A percentile compares a stretch with the other conserved stretches of the same genome.
Evolutionary conservation across 805 yeast species (phyloP).

Genomic region (Candida dajiaensis): DNA sequence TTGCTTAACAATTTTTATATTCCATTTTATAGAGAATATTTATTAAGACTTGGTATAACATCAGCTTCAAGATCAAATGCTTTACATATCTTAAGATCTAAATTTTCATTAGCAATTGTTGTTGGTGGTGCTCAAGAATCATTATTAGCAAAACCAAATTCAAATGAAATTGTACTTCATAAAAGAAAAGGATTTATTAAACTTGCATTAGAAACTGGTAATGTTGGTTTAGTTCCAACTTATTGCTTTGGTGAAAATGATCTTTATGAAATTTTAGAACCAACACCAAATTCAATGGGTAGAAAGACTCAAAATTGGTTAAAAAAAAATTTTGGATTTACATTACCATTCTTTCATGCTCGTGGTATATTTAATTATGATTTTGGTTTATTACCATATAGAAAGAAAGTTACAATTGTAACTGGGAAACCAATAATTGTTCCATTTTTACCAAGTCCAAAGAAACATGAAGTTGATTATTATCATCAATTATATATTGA

Average conservation of each 20-base stretch:
- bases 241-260: constrained; percentile 88
- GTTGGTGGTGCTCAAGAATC: constrained; percentile 97
- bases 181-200: constrained; percentile 86
- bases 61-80: constrained; percentile 78
- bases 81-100: constrained; percentile 50
- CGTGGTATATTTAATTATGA: constrained; percentile 90
- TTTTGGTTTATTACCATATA: constrained; percentile 83
- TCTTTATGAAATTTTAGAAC: constrained; percentile 45
- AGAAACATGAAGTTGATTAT: constrained; percentile 48
- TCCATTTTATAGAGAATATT: constrained; percentile 84
- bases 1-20: constrained; percentile 74
- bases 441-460: constrained; percentile 42
- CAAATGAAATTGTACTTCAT: constrained; percentile 61
- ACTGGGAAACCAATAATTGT: constrained; percentile 62
- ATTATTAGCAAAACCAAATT: constrained; percentile 54
- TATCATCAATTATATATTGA: constrained; percentile 69
- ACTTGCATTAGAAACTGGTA: constrained; percentile 75
- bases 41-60: constrained; percentile 74
- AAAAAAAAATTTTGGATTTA: constrained; percentile 70
- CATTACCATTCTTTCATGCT: constrained; percentile 87
- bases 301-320: constrained; percentile 64
- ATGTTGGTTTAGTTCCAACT: constrained; percentile 77
- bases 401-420: constrained; percentile 74
- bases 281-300: constrained; percentile 38
- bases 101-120: constrained; percentile 80